Evolutionary conservation across 495 filamentous ascomycete species (phyloP), one percentile per base, ranked within the genome.

Genomic region (Hypoxylon lenormandii): DNA sequence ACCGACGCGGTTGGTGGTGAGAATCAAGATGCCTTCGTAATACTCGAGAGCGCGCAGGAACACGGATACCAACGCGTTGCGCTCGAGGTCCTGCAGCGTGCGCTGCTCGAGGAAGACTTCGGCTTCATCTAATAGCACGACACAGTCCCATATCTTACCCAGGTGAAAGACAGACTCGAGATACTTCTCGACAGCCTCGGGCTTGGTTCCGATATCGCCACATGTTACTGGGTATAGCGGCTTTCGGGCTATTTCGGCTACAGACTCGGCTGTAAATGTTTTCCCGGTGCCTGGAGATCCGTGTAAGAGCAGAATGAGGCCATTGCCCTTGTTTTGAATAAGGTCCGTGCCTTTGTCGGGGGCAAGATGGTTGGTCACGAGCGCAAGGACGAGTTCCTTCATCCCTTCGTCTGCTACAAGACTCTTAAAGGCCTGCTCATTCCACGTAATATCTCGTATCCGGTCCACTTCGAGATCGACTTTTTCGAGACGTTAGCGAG

Each of bases 231-330:
- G 65, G 55, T 85, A 86, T 0, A 90, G 78, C 0, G 87, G 86
- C 48, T 80, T 82, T 3, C 76, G 57, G 26, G 80, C 79, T 18
- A 79, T 69, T 67, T 84, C 80, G 0, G 87, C 85, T 2, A 87
- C 77, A 0, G 79, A 77, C 40, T 83, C 82, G 1, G 86, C 87
- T 0, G 87, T 89, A 0, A 83, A 76, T 0, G 88, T 89, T 69
- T 91, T 90, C 4, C 88, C 87, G 0, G 84, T 81, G 0, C 87
- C 88, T 0, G 88, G 87, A 0, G 76, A 77, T 10, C 88, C 88
- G 52, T 86, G 85, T 0, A 81, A 80, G 69, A 83, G 48, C 15
- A 82, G 70, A 5, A 87, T 80, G 0, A 89, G 73, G 0, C 86
- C 87, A 7, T 79, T 78, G 6, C 87, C 88, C 67, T 88, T 88